Percentiles rank a stretch among this genome's conserved stretches.
Evolutionary conservation across 169 alveolate genomes (phyloP).

Genomic region (Plasmodium reichenowi): DNA sequence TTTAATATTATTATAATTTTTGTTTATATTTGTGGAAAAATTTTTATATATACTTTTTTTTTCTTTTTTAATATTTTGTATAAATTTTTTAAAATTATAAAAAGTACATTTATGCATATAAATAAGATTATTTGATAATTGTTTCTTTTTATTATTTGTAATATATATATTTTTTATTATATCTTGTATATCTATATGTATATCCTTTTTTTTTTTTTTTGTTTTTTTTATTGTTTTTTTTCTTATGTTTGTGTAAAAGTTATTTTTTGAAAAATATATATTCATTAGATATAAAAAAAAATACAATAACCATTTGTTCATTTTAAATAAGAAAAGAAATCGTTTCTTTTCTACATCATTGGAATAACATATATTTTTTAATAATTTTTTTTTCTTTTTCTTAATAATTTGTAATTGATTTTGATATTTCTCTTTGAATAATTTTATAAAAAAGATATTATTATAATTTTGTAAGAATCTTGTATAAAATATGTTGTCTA

Average conservation of each 20-base stretch:
- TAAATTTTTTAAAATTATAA: too few relatives aligned
- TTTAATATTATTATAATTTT: too few relatives aligned
- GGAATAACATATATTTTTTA: not conserved
- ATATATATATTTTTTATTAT: too few relatives aligned
- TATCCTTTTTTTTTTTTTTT: not conserved
- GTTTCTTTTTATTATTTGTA: too few relatives aligned
- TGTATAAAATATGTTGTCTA: not conserved
- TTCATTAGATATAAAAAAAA: conserved; percentile 30
- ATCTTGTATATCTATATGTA: too few relatives aligned
- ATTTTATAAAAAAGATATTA: not conserved
- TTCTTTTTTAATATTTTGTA: too few relatives aligned
- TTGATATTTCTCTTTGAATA: not conserved
- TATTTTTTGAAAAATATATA: not conserved
- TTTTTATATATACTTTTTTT: too few relatives aligned
- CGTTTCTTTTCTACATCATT: conserved; percentile 11
- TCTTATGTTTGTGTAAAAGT: not conserved
- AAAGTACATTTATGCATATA: too few relatives aligned
- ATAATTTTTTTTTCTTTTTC: conserved; percentile 21
- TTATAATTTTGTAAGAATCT: not conserved
- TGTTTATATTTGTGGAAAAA: too few relatives aligned
- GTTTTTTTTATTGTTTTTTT: not conserved
- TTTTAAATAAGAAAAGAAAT: conserved; percentile 37
- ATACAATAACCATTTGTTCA: conserved; percentile 39
- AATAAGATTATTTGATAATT: too few relatives aligned
- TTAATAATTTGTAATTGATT: conserved; percentile 4